Conservation (phyloP, 2,329 filamentous ascomycete genomes). For the Plenodomus tracheiphilus region DNA sequence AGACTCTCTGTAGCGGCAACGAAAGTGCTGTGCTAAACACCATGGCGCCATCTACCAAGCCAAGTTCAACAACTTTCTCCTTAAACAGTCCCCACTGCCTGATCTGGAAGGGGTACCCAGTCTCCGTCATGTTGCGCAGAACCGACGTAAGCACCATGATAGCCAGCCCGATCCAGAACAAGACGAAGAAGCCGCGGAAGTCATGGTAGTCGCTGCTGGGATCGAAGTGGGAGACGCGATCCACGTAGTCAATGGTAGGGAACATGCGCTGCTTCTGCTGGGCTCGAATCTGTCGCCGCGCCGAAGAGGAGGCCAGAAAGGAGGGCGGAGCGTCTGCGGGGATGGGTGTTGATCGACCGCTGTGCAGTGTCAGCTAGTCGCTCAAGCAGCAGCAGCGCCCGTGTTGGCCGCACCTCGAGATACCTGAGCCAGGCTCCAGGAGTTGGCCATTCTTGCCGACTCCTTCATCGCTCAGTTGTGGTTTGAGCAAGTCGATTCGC, state of each 20-base stretch:
- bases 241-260: constrained; percentile 87
- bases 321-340: constrained; percentile 92
- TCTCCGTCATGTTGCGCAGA: constrained; percentile 91
- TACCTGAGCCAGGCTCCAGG: constrained; percentile 32
- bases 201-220: constrained; percentile 88
- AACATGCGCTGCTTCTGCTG: constrained; percentile 84
- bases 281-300: constrained; percentile 79
- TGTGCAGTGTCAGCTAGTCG: constrained; percentile 45
- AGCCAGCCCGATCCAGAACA: constrained; percentile 96
- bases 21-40: constrained; percentile 72
- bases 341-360: constrained; percentile 80
- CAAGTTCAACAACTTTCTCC: constrained; percentile 85
- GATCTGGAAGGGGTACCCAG: constrained; percentile 80
- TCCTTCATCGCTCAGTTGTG: constrained; percentile 38
- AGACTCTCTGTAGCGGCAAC: constrained; percentile 72
- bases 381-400: constrained; percentile 59
- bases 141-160: constrained; percentile 98
- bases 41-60: constrained; percentile 82
- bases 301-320: constrained; percentile 80
- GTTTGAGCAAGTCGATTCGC: constrained; percentile 40
- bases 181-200: constrained; percentile 95
- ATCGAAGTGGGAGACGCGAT: constrained; percentile 93
- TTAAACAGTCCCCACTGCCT: constrained; percentile 88
- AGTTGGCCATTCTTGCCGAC: constrained; percentile 26
- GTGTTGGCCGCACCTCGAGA: constrained; percentile 54